Conservation (phyloP, 148 eudicot genomes). For the Bassia scoparia region DNA sequence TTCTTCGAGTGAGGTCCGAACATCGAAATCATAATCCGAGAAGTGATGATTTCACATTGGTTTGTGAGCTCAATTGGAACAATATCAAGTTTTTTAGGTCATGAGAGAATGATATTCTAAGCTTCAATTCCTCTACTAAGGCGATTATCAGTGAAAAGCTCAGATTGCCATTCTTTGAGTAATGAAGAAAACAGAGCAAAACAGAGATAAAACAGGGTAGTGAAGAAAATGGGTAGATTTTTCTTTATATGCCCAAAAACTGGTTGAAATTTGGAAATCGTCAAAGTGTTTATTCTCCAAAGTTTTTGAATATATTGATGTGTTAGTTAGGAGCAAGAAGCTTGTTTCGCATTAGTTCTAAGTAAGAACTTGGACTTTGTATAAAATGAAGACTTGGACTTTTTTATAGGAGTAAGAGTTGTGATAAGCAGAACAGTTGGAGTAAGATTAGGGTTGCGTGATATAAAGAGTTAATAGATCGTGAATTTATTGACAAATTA, state of each 20-base stretch:
- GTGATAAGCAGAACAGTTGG: slow-evolving; percentile 23
- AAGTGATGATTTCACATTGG: slow-evolving; percentile 37
- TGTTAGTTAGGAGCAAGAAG: slow-evolving; percentile 23
- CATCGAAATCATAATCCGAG: slow-evolving; percentile 58
- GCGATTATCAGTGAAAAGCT: slow-evolving; percentile 49
- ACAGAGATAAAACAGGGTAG: slow-evolving; percentile 11
- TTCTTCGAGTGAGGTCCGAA: slow-evolving; percentile 47
- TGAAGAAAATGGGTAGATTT: neutral
- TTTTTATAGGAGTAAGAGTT: slow-evolving; percentile 12
- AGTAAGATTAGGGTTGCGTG: neutral
- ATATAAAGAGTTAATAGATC: no score
- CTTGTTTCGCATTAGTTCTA: slow-evolving; percentile 6
- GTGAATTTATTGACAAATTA: no score
- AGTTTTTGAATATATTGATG: slow-evolving; percentile 13
- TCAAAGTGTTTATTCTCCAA: neutral
- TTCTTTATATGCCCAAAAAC: neutral
- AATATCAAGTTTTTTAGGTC: slow-evolving; percentile 57
- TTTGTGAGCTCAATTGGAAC: slow-evolving; percentile 55
- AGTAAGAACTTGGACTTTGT: slow-evolving; percentile 23
- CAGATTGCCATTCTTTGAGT: slow-evolving; percentile 54
- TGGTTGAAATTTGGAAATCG: neutral
- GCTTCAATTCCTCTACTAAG: slow-evolving; percentile 49
- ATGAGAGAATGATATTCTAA: slow-evolving; percentile 82
- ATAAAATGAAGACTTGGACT: slow-evolving; percentile 17
- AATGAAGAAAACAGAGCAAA: neutral